Conservation (phyloP, 257 asterid genomes). For the Sherardia arvensis region DNA sequence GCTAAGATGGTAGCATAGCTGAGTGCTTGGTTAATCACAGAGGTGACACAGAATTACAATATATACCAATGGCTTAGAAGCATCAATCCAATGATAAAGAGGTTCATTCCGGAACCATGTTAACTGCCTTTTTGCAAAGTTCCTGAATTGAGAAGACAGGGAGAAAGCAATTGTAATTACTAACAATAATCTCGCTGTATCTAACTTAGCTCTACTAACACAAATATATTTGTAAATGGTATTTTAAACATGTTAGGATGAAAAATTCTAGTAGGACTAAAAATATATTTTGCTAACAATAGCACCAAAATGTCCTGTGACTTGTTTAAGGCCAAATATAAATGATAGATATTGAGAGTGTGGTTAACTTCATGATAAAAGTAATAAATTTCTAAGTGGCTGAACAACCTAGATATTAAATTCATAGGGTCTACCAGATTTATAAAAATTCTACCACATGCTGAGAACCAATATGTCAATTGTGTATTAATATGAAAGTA, state of each 20-base stretch:
- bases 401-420: background rate
- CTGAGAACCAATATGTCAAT: background rate
- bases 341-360: background rate
- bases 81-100: constrained; percentile 91
- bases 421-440: no score
- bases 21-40: background rate
- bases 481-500: background rate
- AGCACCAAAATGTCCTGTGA: background rate
- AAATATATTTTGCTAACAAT: background rate
- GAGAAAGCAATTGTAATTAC: background rate
- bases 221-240: background rate
- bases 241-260: background rate
- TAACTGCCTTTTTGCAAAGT: constrained; percentile 90
- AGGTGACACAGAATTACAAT: background rate
- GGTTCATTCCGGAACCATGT: constrained; percentile 98
- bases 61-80: constrained; percentile 79
- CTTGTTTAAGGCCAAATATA: background rate
- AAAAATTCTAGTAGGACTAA: background rate
- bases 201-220: no score
- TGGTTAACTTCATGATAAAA: background rate
- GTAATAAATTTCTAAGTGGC: background rate
- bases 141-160: constrained; percentile 37
- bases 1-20: constrained; percentile 5
- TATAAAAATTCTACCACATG: background rate
- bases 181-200: no score